Evolutionary conservation across 164 flowering plant species (phyloP), one percentile per base, ranked within the genome.

Genomic region (Dillenia suffruticosa): DNA sequence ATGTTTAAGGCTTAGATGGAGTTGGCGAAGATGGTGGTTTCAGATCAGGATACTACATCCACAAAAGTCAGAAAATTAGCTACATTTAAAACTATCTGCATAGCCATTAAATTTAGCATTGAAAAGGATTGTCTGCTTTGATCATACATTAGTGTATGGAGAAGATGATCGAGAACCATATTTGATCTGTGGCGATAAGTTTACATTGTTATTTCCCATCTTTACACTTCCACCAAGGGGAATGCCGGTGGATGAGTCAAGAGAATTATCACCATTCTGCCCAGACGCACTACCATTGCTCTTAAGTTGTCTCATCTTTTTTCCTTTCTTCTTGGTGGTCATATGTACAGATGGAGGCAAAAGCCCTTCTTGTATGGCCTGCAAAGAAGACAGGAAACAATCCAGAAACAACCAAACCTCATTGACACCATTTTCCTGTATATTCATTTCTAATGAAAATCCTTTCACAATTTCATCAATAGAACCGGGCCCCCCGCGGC

Each of bases 261-360:
- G 59, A 12, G 51, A 50, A n/a, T 60, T 66, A 12, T 70, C 72
- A 6, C 57, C 70, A 45, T 48, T 63, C 24, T 19, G 62, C 61
- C 51, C 68, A 43, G 64, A 50, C 56, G 59, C 46, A 44, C 61
- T 76, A 57, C 75, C 83, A 65, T 74, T 79, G 22, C 16, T 56
- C 72, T 72, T 74, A 43, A 63, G 59, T n/a, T 77, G 64, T 52
- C 58, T 44, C 44, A 74, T 60, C 54, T 17, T 32, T 70, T 77
- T 76, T 17, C 17, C 62, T 63, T 67, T 79, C 69, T 83, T 83
- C 66, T 66, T 81, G 1, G 78, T 75, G 40, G 63, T 57, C 44
- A 90, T 78, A 69, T 84, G 95, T 8, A 79, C 72, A 48, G 91
- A 73, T 56, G 89, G 89, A 40, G 97, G 97, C 69, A 90, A 73